phyloP scores from a whole-genome alignment of 2,329 filamentous ascomycete genomes.

The Paraphaeosphaeria minitans region DNA sequence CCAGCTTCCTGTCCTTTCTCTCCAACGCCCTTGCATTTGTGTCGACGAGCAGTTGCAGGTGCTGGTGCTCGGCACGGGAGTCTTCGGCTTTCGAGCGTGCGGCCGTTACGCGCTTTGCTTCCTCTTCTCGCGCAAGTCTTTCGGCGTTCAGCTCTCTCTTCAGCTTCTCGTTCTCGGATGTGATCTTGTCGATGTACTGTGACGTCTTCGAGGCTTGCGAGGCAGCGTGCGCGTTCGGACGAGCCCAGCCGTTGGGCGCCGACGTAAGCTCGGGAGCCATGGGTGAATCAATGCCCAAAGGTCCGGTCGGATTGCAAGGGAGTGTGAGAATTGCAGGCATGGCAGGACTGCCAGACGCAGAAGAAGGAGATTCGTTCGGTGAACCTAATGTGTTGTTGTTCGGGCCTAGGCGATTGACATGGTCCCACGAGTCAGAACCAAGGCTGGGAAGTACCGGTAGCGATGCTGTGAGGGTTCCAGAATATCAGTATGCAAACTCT shows the following conservation, averaged over 20 bases:
- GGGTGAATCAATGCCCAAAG: slow-evolving; percentile 36
- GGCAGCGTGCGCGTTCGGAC: slow-evolving; percentile 31
- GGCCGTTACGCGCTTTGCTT: slow-evolving; percentile 69
- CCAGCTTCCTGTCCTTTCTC: slow-evolving; percentile 75
- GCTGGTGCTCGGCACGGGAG: slow-evolving; percentile 70
- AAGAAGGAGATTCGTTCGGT: slow-evolving; percentile 21
- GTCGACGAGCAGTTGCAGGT: slow-evolving; percentile 69
- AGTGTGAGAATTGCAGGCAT: slow-evolving; percentile 38
- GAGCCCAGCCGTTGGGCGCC: slow-evolving; percentile 31
- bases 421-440: neutral
- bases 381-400: slow-evolving; percentile 12
- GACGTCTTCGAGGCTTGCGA: slow-evolving; percentile 42
- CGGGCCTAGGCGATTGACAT: neutral
- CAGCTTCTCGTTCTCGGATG: slow-evolving; percentile 78
- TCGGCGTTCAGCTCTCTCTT: slow-evolving; percentile 66
- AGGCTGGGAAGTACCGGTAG: slow-evolving; percentile 3
- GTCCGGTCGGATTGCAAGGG: slow-evolving; percentile 38
- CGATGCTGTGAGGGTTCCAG: neutral
- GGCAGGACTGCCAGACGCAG: slow-evolving; percentile 14
- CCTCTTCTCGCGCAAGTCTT: slow-evolving; percentile 64
- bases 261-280: slow-evolving; percentile 30
- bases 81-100: slow-evolving; percentile 74
- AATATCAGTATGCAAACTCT: neutral
- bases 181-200: slow-evolving; percentile 72
- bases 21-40: slow-evolving; percentile 73